Evolutionary conservation across 1,284 basidiomycete genomes (phyloP).

Genomic region (Phellinidium pouzarii): DNA sequence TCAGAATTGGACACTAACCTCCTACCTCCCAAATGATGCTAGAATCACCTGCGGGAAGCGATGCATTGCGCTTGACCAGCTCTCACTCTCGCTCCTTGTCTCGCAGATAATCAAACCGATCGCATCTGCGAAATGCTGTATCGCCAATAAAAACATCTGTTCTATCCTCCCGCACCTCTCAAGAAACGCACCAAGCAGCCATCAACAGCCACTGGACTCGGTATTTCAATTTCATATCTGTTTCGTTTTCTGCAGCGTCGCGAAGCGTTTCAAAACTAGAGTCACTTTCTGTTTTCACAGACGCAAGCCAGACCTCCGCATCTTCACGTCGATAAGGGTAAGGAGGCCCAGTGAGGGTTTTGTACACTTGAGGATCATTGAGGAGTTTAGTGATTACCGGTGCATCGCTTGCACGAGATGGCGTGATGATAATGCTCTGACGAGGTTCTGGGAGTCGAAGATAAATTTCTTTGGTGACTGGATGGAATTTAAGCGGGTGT

Average conservation of each 20-base stretch:
- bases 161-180: conserved; percentile 20
- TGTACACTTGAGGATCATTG: conserved; percentile 21
- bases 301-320: conserved; percentile 19
- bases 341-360: conserved; percentile 20
- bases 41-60: conserved; percentile 16
- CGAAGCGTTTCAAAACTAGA: conserved; percentile 3
- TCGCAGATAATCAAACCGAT: conserved; percentile 11
- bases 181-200: conserved; percentile 18
- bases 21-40: conserved; percentile 21
- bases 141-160: conserved; percentile 19
- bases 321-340: conserved; percentile 21
- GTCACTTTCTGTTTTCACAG: conserved; percentile 11
- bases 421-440: conserved; percentile 24
- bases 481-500: conserved; percentile 20
- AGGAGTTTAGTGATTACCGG: conserved; percentile 13
- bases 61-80: conserved; percentile 12
- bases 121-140: conserved; percentile 10
- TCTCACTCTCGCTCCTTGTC: conserved; percentile 11
- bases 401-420: conserved; percentile 19
- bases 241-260: neutral
- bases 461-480: conserved; percentile 21
- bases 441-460: conserved; percentile 22
- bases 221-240: neutral
- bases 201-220: conserved; percentile 7
- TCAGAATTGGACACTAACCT: conserved; percentile 10